phyloP scores from a whole-genome alignment of 1,139 yeast species.

The Groenewaldozyma sp. region DNA sequence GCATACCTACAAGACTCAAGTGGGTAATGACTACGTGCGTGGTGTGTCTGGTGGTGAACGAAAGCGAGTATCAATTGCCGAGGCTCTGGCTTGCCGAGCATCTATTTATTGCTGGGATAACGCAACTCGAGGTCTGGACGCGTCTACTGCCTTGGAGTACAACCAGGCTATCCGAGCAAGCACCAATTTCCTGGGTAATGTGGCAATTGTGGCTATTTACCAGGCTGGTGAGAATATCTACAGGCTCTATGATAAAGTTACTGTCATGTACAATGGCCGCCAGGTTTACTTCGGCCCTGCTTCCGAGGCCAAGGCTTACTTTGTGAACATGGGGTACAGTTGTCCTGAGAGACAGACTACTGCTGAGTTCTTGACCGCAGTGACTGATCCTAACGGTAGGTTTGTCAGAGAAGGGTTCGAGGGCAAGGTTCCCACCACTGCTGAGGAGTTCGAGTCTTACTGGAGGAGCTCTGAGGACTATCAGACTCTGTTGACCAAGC shows the following conservation, averaged over 20 bases:
- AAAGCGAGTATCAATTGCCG: constrained; percentile 55
- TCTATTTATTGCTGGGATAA: constrained; percentile 63
- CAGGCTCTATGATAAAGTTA: constrained; percentile 53
- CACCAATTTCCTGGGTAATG: constrained; percentile 45
- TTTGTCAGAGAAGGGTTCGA: constrained; percentile 39
- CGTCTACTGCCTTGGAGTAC: constrained; percentile 63
- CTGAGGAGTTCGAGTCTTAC: constrained; percentile 46
- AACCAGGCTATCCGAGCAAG: constrained; percentile 55
- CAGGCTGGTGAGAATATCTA: constrained; percentile 64
- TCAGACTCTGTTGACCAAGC: constrained; percentile 32
- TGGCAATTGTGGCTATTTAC: constrained; percentile 50
- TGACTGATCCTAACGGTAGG: constrained; percentile 50
- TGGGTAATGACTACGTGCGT: constrained; percentile 52
- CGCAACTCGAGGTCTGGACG: constrained; percentile 72
- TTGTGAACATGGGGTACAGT: constrained; percentile 50
- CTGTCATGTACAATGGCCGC: constrained; percentile 48
- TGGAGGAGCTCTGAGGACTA: constrained; percentile 49
- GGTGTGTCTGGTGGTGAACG: constrained; percentile 63
- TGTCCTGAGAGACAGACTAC: constrained; percentile 58
- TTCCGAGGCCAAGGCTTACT: constrained; percentile 42
- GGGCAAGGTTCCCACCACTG: constrained; percentile 44
- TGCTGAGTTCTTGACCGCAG: constrained; percentile 60
- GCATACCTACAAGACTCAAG: constrained; percentile 47
- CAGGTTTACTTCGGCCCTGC: constrained; percentile 56
- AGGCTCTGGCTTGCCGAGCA: constrained; percentile 50